These are phyloP conservation scores for Podaxis pistillaris DNA, from an alignment of 768 basidiomycete genomes.

Conservation along the genomic window DNA sequence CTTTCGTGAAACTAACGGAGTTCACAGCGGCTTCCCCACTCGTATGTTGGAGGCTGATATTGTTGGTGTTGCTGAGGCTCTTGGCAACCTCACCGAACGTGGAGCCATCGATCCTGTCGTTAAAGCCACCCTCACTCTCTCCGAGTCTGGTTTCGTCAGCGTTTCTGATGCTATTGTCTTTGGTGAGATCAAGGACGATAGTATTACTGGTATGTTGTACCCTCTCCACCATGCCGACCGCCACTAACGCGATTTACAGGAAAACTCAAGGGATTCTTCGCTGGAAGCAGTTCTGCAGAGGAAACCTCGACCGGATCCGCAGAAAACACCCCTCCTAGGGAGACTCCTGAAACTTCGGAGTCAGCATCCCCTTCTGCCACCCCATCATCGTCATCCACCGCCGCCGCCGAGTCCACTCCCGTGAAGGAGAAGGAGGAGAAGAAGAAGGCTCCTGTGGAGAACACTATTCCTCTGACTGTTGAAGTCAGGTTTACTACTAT, in stretches of 20 bases:
- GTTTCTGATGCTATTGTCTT: constrained; percentile 77
- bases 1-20: constrained; percentile 6
- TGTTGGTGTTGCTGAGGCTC: constrained; percentile 68
- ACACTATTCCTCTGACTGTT: constrained; percentile 68
- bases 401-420: constrained; percentile 37
- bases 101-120: constrained; percentile 82
- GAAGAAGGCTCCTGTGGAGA: constrained; percentile 43
- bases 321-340: constrained; percentile 44
- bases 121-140: constrained; percentile 80
- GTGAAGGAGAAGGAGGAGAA: constrained; percentile 35
- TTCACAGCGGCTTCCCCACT: constrained; percentile 62
- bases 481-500: constrained; percentile 62
- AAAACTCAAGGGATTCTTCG: constrained; percentile 88
- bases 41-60: constrained; percentile 75
- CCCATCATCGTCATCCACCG: constrained; percentile 27
- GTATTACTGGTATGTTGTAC: constrained; percentile 56
- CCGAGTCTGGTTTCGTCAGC: constrained; percentile 84
- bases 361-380: constrained; percentile 30
- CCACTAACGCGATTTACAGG: constrained; percentile 36
- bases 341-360: constrained; percentile 23
- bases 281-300: constrained; percentile 45
- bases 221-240: background rate
- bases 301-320: constrained; percentile 39
- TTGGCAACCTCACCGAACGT: constrained; percentile 80
- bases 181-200: constrained; percentile 82